Conservation (phyloP, 139 green algal genomes). For the Tetraselmis striata region DNA sequence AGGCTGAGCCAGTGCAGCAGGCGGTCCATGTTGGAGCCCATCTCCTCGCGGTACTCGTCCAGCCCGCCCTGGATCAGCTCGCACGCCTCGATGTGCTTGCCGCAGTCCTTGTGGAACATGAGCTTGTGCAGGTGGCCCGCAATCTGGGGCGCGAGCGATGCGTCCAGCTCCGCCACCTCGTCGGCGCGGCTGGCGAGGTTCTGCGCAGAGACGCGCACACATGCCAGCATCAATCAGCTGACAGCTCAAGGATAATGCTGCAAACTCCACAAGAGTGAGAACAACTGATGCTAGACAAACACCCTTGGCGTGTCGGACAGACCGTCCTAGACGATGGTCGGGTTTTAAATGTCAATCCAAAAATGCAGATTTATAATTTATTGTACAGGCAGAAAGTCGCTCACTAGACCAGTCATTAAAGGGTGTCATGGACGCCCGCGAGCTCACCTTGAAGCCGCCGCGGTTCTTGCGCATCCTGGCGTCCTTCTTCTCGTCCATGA, state of each 20-base stretch:
- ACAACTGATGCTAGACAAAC: no score
- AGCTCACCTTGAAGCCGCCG: not conserved
- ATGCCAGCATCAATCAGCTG: no score
- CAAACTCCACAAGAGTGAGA: no score
- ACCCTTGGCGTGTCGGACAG: no score
- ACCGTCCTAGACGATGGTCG: no score
- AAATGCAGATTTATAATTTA: no score
- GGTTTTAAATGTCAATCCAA: no score
- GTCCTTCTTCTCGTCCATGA: slow-evolving; percentile 22
- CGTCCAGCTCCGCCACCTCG: slow-evolving; percentile 55
- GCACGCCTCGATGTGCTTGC: slow-evolving; percentile 68
- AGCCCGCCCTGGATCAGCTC: slow-evolving; percentile 28
- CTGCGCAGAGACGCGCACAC: not conserved
- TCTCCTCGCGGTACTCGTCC: not conserved
- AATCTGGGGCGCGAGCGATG: slow-evolving; percentile 47
- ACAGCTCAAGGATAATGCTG: no score
- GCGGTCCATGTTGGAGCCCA: slow-evolving; percentile 54
- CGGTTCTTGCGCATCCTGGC: slow-evolving; percentile 3
- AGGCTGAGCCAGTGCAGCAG: slow-evolving; percentile 70
- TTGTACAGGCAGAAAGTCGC: no score
- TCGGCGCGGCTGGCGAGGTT: slow-evolving; percentile 31
- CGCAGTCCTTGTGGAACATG: slow-evolving; percentile 69
- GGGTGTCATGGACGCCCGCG: no score
- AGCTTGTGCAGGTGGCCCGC: slow-evolving; percentile 22
- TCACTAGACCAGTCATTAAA: no score